Conservation (phyloP, 2,329 filamentous ascomycete genomes). For the Paecilomyces dactylethromorphus region DNA sequence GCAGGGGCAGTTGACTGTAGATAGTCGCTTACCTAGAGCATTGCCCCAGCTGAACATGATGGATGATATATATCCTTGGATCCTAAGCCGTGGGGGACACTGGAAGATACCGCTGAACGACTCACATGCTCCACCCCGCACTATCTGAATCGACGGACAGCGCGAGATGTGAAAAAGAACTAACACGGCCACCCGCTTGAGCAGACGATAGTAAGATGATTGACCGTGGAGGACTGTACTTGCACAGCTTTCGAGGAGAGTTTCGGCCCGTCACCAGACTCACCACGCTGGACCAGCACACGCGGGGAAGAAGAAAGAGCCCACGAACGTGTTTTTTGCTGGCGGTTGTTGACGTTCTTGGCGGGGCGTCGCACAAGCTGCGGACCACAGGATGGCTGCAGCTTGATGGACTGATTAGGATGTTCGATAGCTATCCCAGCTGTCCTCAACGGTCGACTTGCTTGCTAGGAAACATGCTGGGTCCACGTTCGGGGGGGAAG, state of each 20-base stretch:
- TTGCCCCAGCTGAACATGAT: constrained; percentile 29
- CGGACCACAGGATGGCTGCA: neutral
- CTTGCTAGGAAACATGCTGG: neutral
- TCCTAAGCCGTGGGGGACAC: neutral
- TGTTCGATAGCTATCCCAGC: neutral
- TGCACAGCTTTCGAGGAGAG: neutral
- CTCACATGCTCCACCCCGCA: neutral
- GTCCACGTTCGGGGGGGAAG: neutral
- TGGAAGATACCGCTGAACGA: neutral
- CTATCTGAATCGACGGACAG: neutral
- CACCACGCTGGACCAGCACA: neutral
- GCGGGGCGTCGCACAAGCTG: neutral
- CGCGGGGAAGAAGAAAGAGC: neutral
- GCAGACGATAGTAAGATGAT: neutral
- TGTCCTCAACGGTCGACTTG: neutral
- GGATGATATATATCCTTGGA: neutral
- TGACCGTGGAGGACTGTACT: neutral
- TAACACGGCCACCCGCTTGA: neutral
- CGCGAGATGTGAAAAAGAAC: neutral
- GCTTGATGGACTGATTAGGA: neutral
- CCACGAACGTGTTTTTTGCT: neutral
- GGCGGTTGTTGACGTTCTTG: neutral
- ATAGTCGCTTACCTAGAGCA: constrained; percentile 21
- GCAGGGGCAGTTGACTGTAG: neutral
- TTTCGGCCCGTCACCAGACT: neutral